These are phyloP conservation scores for Stephania yunnanensis DNA, from an alignment of 164 flowering plant species.

Conservation along the genomic window DNA sequence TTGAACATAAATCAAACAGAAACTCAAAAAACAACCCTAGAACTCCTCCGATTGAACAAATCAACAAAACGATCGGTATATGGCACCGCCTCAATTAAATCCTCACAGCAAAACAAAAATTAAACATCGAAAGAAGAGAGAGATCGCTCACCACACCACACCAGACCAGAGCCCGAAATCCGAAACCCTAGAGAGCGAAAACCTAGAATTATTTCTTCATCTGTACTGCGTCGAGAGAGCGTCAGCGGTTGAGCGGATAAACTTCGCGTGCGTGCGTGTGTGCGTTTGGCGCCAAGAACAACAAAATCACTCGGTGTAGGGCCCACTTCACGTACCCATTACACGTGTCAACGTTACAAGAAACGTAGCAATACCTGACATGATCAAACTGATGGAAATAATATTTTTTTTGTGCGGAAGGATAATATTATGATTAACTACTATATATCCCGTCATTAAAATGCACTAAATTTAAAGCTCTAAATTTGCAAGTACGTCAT, in stretches of 20 bases:
- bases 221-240: neutral
- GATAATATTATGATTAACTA: too few relatives aligned
- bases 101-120: neutral
- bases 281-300: neutral
- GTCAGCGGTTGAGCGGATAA: neutral
- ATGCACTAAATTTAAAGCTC: neutral
- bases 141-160: neutral
- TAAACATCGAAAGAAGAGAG: neutral
- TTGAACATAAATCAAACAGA: neutral
- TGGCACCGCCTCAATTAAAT: neutral
- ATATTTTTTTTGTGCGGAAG: too few relatives aligned
- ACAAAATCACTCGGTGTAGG: neutral
- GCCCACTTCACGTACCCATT: neutral
- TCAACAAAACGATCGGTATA: neutral
- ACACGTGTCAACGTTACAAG: neutral
- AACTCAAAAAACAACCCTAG: neutral
- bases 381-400: too few relatives aligned
- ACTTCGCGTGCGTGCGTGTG: neutral
- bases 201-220: neutral
- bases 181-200: neutral
- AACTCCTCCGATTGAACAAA: neutral
- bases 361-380: neutral
- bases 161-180: neutral
- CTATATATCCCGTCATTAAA: neutral
- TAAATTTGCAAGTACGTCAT: neutral